Evolutionary conservation across 345 rosid genomes (phyloP), one percentile per base, ranked within the genome.

Genomic region (Cardiospermum halicacabum): DNA sequence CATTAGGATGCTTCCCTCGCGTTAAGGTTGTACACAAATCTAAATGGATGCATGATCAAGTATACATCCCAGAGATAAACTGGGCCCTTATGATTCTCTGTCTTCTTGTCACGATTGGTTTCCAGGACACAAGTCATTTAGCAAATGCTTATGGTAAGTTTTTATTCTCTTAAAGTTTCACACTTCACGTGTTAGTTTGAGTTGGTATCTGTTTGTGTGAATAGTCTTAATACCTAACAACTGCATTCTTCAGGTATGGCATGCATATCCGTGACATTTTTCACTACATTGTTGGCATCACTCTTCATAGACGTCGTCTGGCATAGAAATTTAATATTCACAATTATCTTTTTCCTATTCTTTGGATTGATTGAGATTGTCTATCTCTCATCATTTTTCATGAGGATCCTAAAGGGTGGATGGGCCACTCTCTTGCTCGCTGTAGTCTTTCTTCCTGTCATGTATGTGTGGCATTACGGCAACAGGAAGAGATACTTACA

Each of bases 51-150:
- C 82, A 65, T 75, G 89, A 91, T 65, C 96, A 89, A 70, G 86
- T 87, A 66, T 91, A 82, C 81, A 85, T 94, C 69, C 99, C 97
- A 6, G 97, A 91, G 88, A 84, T 94, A 66, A 94, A 94, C 60
- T 94, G 99, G 99, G 81, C 84, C 54, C 92, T 87, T 48, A 83
- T 94, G 96, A 70, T 91, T 80, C 89, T 94, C 68, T 77, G 93
- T 64, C 81, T 89, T 64, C 77, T 85, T 28, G 85, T 91, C 60
- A 84, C 84, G 13, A 49, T 83, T 58, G 83, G 89, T 60, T 85
- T 79, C 74, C 85, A 53, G 62, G 84, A 83, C 81, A 77, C 81
- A 34, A 81, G 69, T 58, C 85, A 63, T 62, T 62, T 91, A 40
- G 99, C 89, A 72, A 82, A 86, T 54, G 92, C 99, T 67, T 94